These are phyloP conservation scores for Lentithecium fluviatile DNA, from an alignment of 495 filamentous ascomycete genomes.

Conservation along the genomic window DNA sequence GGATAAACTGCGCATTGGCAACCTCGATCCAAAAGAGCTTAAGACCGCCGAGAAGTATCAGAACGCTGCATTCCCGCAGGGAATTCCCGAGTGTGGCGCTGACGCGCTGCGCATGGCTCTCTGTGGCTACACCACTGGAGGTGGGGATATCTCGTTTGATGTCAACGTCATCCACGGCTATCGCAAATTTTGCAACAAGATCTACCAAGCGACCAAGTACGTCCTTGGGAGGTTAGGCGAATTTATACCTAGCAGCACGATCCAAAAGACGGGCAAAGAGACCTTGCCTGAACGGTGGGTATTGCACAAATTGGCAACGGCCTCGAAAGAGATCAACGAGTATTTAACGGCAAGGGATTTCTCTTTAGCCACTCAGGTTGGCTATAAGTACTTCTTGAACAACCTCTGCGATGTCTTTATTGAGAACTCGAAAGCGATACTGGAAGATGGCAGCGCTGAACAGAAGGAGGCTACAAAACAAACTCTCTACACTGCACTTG, in stretches of 20 bases:
- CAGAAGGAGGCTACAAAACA: conserved; percentile 41
- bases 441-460: conserved; percentile 60
- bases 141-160: conserved; percentile 82
- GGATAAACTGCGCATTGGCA: conserved; percentile 66
- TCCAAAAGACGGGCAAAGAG: conserved; percentile 61
- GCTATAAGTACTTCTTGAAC: conserved; percentile 68
- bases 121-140: conserved; percentile 78
- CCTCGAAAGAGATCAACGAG: conserved; percentile 70
- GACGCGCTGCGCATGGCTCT: conserved; percentile 83
- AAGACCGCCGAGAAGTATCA: conserved; percentile 72
- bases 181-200: conserved; percentile 89
- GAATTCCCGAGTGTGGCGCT: conserved; percentile 84
- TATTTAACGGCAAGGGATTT: conserved; percentile 70
- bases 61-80: conserved; percentile 74
- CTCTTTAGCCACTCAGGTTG: conserved; percentile 58
- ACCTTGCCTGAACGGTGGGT: conserved; percentile 82
- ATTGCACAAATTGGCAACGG: conserved; percentile 70
- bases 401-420: conserved; percentile 67
- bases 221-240: conserved; percentile 74
- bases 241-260: conserved; percentile 62
- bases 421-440: conserved; percentile 75
- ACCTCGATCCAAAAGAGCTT: conserved; percentile 72
- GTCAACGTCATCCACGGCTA: conserved; percentile 81
- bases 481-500: conserved; percentile 62
- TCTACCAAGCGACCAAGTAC: conserved; percentile 87